Base-by-base conservation (phyloP, 768 basidiomycete genomes). In the Naganishia onofrii region DNA sequence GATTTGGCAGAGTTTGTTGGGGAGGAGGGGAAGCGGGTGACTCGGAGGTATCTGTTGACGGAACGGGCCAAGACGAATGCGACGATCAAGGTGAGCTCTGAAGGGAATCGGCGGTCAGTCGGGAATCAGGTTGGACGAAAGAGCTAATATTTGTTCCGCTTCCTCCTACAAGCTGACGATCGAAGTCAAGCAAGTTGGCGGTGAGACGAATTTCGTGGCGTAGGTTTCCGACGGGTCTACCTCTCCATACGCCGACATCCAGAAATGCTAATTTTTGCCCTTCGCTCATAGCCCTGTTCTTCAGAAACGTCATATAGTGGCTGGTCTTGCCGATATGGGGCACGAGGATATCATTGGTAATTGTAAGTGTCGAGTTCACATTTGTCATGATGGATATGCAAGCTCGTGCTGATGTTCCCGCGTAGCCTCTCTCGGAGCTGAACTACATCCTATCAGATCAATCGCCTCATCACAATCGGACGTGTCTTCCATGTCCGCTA, bases 1-100 rank as follows among this genome's bases (percentile, higher is more conserved):
- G 70, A 71, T 52, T 42, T 71, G 57, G 70, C 70, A 48, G 70
- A 71, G 66, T 71, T 67, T 71, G 70, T 66, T 34, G 38, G 53
- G 12, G 66, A 67, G 19, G 66, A 52, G 34, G 57, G 9, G 2
- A 53, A 66, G 66, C 36, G 58, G 70, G 66, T 71, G 15, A 71
- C 66, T 21, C 52, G 70, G 66, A 52, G 70, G 70, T 71, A 71
- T 56, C 38, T 71, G 29, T 54, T 71, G 58, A 71, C 55, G 34
- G 52, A 71, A 32, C 46, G 46, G 15, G 70, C 66, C 8, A 71
- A 71, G 52, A 71, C 70, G n/a, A 71, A 71, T 46, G 70, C 70
- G 42, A 71, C 66, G 56, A 67, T 71, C 66, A 71, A 67, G 65
- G 70, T 70, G 54, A 32, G 64, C n/a, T 34, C 36, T 12, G 2